phyloP scores from a whole-genome alignment of 306 rosid species.

The Sindora glabra region DNA sequence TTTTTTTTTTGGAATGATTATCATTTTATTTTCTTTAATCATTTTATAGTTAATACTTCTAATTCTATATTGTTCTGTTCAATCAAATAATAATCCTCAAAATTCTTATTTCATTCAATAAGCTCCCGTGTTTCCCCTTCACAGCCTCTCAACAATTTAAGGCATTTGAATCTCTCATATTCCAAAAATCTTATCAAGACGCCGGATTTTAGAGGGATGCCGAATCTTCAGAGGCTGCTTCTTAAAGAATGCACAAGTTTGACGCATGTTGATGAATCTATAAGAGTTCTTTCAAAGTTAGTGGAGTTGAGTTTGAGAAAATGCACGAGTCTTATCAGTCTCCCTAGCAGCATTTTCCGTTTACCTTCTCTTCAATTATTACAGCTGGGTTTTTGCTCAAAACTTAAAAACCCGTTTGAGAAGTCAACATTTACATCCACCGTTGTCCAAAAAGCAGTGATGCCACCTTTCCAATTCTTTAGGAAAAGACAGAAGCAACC shows the following conservation, averaged over 20 bases:
- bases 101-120: no score
- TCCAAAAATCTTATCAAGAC: conserved; percentile 1
- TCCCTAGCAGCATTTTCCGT: neutral
- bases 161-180: neutral
- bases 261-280: neutral
- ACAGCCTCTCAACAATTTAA: neutral
- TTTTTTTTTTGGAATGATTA: no score
- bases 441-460: no score
- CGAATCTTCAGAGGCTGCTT: neutral
- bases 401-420: no score
- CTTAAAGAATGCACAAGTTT: conserved; percentile 19
- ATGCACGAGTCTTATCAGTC: neutral
- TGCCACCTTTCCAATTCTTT: no score
- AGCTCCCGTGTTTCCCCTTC: neutral
- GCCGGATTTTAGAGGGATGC: neutral
- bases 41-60: no score
- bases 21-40: no score
- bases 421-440: no score
- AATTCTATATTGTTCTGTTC: no score
- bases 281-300: conserved; percentile 4
- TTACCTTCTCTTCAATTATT: neutral
- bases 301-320: neutral
- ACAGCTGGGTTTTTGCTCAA: no score
- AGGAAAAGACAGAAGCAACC: no score
- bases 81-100: no score